Base-by-base conservation (phyloP, 306 rosid species). In the Begonia masoniana region DNA sequence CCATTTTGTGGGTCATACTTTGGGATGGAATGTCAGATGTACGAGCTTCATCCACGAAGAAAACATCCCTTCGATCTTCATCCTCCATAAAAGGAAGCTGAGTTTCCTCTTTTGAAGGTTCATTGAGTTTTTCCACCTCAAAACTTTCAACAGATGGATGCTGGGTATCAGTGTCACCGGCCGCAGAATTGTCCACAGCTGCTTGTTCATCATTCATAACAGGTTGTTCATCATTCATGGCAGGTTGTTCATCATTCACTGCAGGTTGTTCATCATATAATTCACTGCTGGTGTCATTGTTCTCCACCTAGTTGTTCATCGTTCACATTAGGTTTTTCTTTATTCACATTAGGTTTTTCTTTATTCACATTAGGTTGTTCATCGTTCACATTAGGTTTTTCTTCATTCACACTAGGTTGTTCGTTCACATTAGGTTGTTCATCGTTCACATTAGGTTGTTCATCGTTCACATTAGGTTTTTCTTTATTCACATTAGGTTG, bases 1-100 rank as follows among this genome's bases (percentile, higher is more conserved):
- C 96, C 59, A 92, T 83, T 68, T 57, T 81, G 60, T 71, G 74
- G 0, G 95, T 54, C 0, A 67, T 62, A n/a, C 62, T 45, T 15
- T 75, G 73, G 45, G 62, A 31, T 31, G 39, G 39, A 31, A 4
- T 50, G 5, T 17, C 84, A 41, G 80, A 61, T 42, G 74, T 6
- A 15, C 74, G 66, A 45, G 69, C 55, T 43, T 54, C 63, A 10
- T 47, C 79, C 1, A 36, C 17, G 41, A 62, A 60, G 54, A 68
- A 21, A 62, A 52, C 66, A 45, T 60, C 67, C 36, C 70, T 81
- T 56, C 70, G 78, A 79, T 71, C 77, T 63, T 62, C 43, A 36
- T 56, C 65, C 55, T 78, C 84, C 50, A 42, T 52, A 1, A 67
- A 15, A 11, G 57, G 72, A 57, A 65, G 55, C 54, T 74, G 61